Base-by-base conservation (phyloP, 768 basidiomycete genomes). In the Holtermanniella nyarrowii region DNA sequence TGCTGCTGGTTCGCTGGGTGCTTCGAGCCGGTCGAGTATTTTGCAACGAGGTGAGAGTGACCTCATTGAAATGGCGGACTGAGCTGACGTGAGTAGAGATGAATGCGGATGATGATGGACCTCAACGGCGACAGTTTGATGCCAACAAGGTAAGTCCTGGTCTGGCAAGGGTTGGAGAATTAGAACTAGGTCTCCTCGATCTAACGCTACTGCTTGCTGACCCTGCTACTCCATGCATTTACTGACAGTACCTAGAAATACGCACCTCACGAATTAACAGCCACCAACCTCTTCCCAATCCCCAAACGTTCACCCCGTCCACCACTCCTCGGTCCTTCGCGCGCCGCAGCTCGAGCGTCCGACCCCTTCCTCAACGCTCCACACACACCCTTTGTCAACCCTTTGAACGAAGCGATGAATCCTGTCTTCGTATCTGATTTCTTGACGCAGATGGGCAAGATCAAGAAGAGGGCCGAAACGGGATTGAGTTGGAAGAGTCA, bases 401-500 rank as follows among this genome's bases (percentile, higher is more conserved):
- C 88, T 0, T 72, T 87, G 14, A 73, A 79, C 59, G 80, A 84
- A 68, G 77, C 79, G 2, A 3, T 50, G 43, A 57, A 57, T 27
- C 42, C 41, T 22, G 24, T 45, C 7, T 44, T 57, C 1, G 56
- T 53, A 4, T 18, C 27, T 0, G 44, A 39, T 4, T 57, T 53
- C 41, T 11, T 57, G 3, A 46, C 56, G 25, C 56, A 57, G 48
- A 57, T 57, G 56, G 56, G 56, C 51, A 87, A 83, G 75, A 84
- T 90, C 57, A 76, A 76, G 55, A 73, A 74, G 23, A 80, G 89
- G 48, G 76, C 78, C 10, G 66, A 77, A 23, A 89, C 85, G 0
- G 72, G 76, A 7, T 74, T 93, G 27, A 87, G 87, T 1, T 76
- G 79, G 67, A 81, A 80, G 72, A 84, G 74, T 49, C 89, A 91